A percentile compares a stretch with the other conserved stretches of the same genome.
phyloP scores from a whole-genome alignment of 1,284 basidiomycete species.

The Naganishia liquefaciens region DNA sequence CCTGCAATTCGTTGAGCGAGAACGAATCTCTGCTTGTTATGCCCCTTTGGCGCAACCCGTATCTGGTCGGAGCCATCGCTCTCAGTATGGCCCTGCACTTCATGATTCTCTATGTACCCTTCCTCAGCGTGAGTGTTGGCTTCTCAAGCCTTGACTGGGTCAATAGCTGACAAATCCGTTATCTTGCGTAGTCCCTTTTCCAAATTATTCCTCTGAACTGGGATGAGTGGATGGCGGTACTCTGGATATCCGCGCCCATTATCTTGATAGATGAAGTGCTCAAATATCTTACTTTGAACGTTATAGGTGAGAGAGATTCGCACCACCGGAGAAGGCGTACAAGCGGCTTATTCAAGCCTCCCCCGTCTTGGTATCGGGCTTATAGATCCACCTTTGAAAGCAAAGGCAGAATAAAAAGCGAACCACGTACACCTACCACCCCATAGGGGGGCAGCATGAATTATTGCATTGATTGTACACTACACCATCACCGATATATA shows the following conservation, averaged over 20 bases:
- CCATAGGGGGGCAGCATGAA: conserved; percentile 21
- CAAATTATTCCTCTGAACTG: conserved; percentile 88
- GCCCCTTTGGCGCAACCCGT: conserved; percentile 91
- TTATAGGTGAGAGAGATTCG: conserved; percentile 40
- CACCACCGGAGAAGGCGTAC: conserved; percentile 9
- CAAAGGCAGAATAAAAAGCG: conserved; percentile 37
- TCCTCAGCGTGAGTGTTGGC: conserved; percentile 72
- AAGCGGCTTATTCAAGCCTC: conserved; percentile 15
- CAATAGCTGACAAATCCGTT: conserved; percentile 8
- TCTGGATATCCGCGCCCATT: conserved; percentile 85
- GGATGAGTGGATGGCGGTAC: conserved; percentile 92
- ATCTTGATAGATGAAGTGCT: conserved; percentile 85
- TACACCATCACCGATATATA: conserved; percentile 7
- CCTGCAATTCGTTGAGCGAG: conserved; percentile 97
- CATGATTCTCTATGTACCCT: conserved; percentile 90
- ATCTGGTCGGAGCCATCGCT: conserved; percentile 81
- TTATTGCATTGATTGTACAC: conserved; percentile 14
- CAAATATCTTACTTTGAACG: conserved; percentile 75
- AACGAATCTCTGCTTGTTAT: conserved; percentile 87
- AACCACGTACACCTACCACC: conserved; percentile 21
- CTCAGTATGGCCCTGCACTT: conserved; percentile 90
- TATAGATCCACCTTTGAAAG: conserved; percentile 38
- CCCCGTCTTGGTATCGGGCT: conserved; percentile 27
- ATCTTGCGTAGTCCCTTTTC: conserved; percentile 68
- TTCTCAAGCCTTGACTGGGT: neutral